Evolutionary conservation across 495 filamentous ascomycete genomes (phyloP).

Genomic region (Parathielavia hyrcaniae): DNA sequence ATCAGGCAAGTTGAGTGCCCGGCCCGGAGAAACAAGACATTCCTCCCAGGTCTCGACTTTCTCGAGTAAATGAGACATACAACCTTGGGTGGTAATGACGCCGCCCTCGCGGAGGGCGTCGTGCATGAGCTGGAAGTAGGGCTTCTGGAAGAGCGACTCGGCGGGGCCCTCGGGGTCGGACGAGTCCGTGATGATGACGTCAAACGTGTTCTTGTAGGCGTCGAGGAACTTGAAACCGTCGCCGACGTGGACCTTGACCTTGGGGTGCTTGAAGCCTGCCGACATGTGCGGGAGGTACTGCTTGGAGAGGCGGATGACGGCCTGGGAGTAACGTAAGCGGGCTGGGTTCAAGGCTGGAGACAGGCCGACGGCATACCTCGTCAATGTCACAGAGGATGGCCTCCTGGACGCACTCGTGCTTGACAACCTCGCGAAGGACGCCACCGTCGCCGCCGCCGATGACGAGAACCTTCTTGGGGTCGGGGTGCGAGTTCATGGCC

Average conservation of each 20-base stretch:
- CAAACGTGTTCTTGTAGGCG: slow-evolving; percentile 88
- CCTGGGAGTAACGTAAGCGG: slow-evolving; percentile 43
- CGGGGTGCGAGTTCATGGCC: slow-evolving; percentile 96
- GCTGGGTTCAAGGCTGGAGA: neutral
- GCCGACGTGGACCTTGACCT: slow-evolving; percentile 82
- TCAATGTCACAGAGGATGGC: slow-evolving; percentile 97
- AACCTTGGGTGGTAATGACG: slow-evolving; percentile 99
- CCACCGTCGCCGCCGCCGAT: slow-evolving; percentile 97
- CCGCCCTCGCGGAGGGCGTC: slow-evolving; percentile 87
- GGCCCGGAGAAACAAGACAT: slow-evolving; percentile 19
- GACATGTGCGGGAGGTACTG: slow-evolving; percentile 95
- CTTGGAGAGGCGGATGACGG: slow-evolving; percentile 97
- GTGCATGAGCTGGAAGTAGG: slow-evolving; percentile 90
- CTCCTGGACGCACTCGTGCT: slow-evolving; percentile 90
- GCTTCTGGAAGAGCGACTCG: slow-evolving; percentile 94
- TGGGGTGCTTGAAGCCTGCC: slow-evolving; percentile 86
- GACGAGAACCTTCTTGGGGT: slow-evolving; percentile 96
- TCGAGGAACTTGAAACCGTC: slow-evolving; percentile 98
- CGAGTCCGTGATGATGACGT: slow-evolving; percentile 99
- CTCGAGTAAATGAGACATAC: slow-evolving; percentile 69
- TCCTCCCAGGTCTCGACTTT: slow-evolving; percentile 31
- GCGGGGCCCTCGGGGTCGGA: slow-evolving; percentile 96
- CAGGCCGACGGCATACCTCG: slow-evolving; percentile 55
- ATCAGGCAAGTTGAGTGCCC: slow-evolving; percentile 29
- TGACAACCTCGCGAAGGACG: slow-evolving; percentile 95